A percentile compares a stretch with the other conserved stretches of the same genome.
Conservation (phyloP, 192 early-diverging fungal species). For the Backusella psychrophila region DNA sequence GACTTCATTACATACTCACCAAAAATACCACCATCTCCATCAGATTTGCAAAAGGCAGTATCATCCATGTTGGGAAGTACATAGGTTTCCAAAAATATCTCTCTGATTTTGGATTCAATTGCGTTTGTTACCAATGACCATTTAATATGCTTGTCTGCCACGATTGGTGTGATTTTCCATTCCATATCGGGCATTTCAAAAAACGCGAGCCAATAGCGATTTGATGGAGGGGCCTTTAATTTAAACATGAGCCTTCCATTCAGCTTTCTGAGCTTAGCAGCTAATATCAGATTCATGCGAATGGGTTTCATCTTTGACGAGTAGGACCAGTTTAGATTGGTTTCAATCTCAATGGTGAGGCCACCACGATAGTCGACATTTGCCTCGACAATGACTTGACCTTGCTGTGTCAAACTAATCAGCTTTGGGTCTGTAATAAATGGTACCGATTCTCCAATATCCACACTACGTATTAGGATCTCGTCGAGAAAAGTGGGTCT, state of each 20-base stretch:
- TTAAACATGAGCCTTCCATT: conserved; percentile 76
- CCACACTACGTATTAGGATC: conserved; percentile 74
- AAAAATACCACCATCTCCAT: conserved; percentile 56
- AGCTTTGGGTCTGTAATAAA: conserved; percentile 79
- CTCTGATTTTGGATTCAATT: conserved; percentile 82
- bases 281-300: conserved; percentile 76
- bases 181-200: conserved; percentile 76
- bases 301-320: conserved; percentile 47
- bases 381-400: conserved; percentile 72
- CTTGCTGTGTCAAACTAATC: conserved; percentile 57
- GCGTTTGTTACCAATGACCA: conserved; percentile 74
- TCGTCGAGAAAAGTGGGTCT: conserved; percentile 74
- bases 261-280: conserved; percentile 69
- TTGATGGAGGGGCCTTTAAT: conserved; percentile 80
- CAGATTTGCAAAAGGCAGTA: conserved; percentile 73
- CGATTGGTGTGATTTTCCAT: conserved; percentile 72
- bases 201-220: conserved; percentile 88
- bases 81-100: conserved; percentile 73
- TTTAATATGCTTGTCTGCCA: conserved; percentile 79
- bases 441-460: conserved; percentile 80
- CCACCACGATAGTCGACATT: conserved; percentile 82
- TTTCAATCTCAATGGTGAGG: conserved; percentile 73
- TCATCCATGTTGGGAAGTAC: conserved; percentile 94
- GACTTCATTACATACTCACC: neutral
- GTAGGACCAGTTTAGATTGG: conserved; percentile 39